Evolutionary conservation across 192 early-diverging fungal species (phyloP).

Genomic region (Mortierella claussenii): DNA sequence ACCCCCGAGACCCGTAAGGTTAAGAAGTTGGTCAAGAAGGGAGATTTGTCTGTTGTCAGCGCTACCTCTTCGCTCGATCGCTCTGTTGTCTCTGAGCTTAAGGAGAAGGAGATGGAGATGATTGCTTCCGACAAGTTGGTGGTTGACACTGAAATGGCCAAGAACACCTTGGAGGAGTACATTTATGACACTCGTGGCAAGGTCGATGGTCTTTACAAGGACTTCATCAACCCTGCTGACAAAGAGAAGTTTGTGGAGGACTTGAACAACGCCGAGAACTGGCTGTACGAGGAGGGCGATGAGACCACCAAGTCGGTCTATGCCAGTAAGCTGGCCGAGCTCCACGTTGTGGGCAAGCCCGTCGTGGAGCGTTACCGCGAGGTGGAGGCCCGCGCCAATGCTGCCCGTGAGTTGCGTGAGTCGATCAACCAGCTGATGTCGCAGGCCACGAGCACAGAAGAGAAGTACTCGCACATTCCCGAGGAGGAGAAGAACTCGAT

Average conservation of each 20-base stretch:
- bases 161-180: slow-evolving; percentile 98
- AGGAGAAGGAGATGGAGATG: slow-evolving; percentile 90
- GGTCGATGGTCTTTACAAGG: slow-evolving; percentile 78
- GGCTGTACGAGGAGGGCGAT: slow-evolving; percentile 98
- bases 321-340: slow-evolving; percentile 77
- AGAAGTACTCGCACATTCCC: slow-evolving; percentile 88
- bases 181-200: slow-evolving; percentile 95
- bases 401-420: slow-evolving; percentile 86
- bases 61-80: slow-evolving; percentile 69
- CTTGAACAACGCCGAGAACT: slow-evolving; percentile 90
- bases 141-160: slow-evolving; percentile 90
- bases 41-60: slow-evolving; percentile 79
- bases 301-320: slow-evolving; percentile 92
- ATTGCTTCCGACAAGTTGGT: slow-evolving; percentile 85
- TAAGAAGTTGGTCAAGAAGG: slow-evolving; percentile 93
- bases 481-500: slow-evolving; percentile 87
- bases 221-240: slow-evolving; percentile 78
- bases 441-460: slow-evolving; percentile 80
- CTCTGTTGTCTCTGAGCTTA: slow-evolving; percentile 69
- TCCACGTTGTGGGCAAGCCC: slow-evolving; percentile 87
- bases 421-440: slow-evolving; percentile 76
- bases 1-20: slow-evolving; percentile 80
- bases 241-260: slow-evolving; percentile 75
- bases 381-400: slow-evolving; percentile 83
- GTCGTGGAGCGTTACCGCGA: slow-evolving; percentile 85